Evolutionary conservation across 2,329 filamentous ascomycete species (phyloP).

Genomic region (Nothophaeocryptopus gaeumannii): DNA sequence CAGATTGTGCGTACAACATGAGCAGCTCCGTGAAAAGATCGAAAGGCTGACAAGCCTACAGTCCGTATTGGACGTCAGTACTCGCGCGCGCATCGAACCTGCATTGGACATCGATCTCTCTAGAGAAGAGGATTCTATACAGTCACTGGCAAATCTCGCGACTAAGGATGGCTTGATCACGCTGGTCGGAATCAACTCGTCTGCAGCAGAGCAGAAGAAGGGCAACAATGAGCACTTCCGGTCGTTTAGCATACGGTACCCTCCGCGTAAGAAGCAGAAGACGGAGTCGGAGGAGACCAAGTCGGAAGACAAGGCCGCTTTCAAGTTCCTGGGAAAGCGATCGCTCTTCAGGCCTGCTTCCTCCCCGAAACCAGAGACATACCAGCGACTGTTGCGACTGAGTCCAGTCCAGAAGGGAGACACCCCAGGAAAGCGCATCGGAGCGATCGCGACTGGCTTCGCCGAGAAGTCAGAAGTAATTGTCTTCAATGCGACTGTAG

Average conservation of each 20-base stretch:
- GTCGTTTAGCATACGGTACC: constrained; percentile 64
- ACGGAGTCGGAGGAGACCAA: constrained; percentile 36
- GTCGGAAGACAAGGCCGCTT: constrained; percentile 37
- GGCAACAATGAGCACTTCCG: constrained; percentile 83
- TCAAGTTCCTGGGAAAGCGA: constrained; percentile 50
- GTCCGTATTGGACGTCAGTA: constrained; percentile 71
- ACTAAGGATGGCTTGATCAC: constrained; percentile 54
- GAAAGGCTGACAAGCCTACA: constrained; percentile 34
- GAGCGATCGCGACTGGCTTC: constrained; percentile 74
- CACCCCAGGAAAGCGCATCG: constrained; percentile 61
- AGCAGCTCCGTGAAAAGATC: neutral
- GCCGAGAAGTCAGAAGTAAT: constrained; percentile 71
- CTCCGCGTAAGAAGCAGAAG: constrained; percentile 45
- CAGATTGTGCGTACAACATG: constrained; percentile 63
- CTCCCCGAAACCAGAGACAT: constrained; percentile 53
- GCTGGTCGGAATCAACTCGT: constrained; percentile 81
- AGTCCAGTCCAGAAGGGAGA: constrained; percentile 53
- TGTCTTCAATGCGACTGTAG: constrained; percentile 67
- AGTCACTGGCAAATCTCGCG: constrained; percentile 70
- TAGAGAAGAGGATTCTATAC: constrained; percentile 83
- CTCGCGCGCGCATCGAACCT: constrained; percentile 60
- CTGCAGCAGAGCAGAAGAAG: constrained; percentile 65
- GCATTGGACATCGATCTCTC: constrained; percentile 73
- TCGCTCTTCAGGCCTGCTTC: constrained; percentile 49
- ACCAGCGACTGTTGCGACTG: constrained; percentile 58